A percentile compares a stretch with the other conserved stretches of the same genome.
Evolutionary conservation across 805 yeast species (phyloP).

Genomic region (Pichia rugopelliculosa): DNA sequence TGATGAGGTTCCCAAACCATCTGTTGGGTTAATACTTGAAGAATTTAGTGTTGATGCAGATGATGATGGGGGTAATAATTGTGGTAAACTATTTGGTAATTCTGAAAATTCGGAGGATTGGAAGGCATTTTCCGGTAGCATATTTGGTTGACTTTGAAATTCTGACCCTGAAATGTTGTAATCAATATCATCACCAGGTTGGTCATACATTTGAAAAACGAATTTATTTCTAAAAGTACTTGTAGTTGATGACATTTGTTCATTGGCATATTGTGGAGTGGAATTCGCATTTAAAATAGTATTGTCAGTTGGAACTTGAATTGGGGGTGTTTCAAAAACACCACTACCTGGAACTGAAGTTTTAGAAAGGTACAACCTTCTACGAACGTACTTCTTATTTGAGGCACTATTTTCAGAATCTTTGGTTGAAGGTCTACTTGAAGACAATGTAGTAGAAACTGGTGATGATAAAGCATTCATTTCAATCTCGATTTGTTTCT

Average conservation of each 20-base stretch:
- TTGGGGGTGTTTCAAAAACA: slow-evolving; percentile 11
- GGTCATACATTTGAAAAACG: slow-evolving; percentile 8
- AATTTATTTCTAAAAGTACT: slow-evolving; percentile 3
- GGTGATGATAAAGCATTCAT: neutral
- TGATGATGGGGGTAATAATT: neutral
- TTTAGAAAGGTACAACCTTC: slow-evolving; percentile 9
- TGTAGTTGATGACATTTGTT: neutral
- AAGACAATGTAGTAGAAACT: neutral
- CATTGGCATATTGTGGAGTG: neutral
- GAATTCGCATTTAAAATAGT: neutral
- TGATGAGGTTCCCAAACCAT: neutral
- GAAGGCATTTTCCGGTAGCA: neutral
- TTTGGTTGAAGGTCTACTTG: neutral
- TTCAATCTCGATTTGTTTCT: neutral
- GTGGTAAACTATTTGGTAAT: neutral
- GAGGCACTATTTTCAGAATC: neutral
- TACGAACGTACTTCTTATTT: slow-evolving; percentile 5
- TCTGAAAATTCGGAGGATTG: neutral
- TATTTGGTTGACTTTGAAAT: slow-evolving; percentile 9
- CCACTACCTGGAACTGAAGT: slow-evolving; percentile 11
- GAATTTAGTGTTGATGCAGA: neutral
- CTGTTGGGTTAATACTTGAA: neutral
- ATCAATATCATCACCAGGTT: neutral
- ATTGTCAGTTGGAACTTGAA: slow-evolving; percentile 2
- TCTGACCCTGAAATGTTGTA: neutral